Percentiles rank a stretch among this genome's conserved stretches.
phyloP scores from a whole-genome alignment of 2,329 filamentous ascomycete species.

The Sporothrix sp. region DNA sequence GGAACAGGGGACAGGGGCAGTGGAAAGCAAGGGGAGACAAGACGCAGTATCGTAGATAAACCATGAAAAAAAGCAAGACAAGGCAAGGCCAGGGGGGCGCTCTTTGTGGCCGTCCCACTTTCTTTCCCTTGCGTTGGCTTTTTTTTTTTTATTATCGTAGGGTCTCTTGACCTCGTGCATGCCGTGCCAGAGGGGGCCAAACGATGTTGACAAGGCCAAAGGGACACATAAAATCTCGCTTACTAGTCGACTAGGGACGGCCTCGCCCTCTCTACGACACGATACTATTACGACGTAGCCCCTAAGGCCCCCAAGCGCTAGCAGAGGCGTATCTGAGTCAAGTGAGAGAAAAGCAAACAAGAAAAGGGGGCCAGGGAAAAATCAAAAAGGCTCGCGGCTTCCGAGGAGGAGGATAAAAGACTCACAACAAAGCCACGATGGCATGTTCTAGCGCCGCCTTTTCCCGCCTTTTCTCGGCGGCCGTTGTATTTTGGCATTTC shows the following conservation, averaged over 20 bases:
- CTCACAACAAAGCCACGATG: no score
- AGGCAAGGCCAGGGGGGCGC: background rate
- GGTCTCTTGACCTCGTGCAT: background rate
- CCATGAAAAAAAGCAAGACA: background rate
- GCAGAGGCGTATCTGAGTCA: background rate
- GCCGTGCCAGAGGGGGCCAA: no score
- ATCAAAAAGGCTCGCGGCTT: background rate
- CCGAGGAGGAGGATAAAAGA: background rate
- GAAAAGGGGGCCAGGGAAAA: no score
- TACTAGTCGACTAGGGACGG: background rate
- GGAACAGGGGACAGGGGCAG: background rate
- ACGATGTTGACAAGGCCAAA: background rate
- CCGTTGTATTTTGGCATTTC: no score
- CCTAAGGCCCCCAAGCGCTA: slow-evolving; percentile 1
- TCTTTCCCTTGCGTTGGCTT: background rate
- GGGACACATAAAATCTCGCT: slow-evolving; percentile 1
- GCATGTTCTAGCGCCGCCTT: no score
- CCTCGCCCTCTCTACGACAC: no score
- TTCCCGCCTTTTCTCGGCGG: no score
- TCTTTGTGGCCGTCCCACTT: background rate
- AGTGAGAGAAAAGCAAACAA: background rate
- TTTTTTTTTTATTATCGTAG: background rate
- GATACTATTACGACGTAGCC: no score
- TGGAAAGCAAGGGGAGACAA: background rate
- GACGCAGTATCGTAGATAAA: background rate